These are phyloP conservation scores for Candida orba DNA, from an alignment of 805 yeast genomes.

Conservation along the genomic window DNA sequence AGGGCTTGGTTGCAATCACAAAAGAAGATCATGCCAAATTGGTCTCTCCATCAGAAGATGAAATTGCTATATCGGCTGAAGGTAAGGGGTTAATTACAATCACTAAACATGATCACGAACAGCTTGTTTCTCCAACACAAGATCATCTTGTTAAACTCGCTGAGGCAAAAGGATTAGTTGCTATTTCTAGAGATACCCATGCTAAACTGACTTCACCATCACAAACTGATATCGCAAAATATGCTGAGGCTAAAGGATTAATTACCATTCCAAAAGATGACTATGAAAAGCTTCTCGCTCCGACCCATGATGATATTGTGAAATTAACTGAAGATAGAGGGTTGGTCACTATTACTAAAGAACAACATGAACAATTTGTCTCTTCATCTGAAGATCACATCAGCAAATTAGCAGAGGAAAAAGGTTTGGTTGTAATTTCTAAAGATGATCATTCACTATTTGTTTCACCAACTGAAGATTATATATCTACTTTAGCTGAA, in stretches of 20 bases:
- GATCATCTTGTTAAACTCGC: conserved; percentile 1
- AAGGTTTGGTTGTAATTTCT: conserved; percentile 8
- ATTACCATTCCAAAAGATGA: no score
- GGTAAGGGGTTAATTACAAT: conserved; percentile 4
- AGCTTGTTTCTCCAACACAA: conserved; percentile 1
- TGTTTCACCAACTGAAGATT: conserved; percentile 9
- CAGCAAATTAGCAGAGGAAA: not conserved
- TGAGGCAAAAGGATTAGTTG: conserved; percentile 6
- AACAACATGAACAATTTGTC: conserved; percentile 15
- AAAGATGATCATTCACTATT: not conserved
- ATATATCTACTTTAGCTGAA: conserved; percentile 7
- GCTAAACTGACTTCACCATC: conserved; percentile 14
- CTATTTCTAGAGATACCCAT: conserved; percentile 13
- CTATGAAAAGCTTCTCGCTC: no score
- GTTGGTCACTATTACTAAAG: conserved; percentile 9
- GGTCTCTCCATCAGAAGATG: conserved; percentile 10
- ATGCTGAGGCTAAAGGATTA: conserved; percentile 13
- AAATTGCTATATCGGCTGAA: conserved; percentile 17
- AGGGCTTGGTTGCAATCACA: not conserved
- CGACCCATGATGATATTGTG: conserved; percentile 20
- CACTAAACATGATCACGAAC: conserved; percentile 4
- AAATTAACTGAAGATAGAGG: conserved; percentile 1
- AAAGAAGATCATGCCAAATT: conserved; percentile 8
- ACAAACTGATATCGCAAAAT: conserved; percentile 16
- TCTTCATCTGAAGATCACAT: not conserved